A percentile compares a stretch with the other conserved stretches of the same genome.
Conservation (phyloP, 2,329 filamentous ascomycete species). For the Clonostachys sp. region DNA sequence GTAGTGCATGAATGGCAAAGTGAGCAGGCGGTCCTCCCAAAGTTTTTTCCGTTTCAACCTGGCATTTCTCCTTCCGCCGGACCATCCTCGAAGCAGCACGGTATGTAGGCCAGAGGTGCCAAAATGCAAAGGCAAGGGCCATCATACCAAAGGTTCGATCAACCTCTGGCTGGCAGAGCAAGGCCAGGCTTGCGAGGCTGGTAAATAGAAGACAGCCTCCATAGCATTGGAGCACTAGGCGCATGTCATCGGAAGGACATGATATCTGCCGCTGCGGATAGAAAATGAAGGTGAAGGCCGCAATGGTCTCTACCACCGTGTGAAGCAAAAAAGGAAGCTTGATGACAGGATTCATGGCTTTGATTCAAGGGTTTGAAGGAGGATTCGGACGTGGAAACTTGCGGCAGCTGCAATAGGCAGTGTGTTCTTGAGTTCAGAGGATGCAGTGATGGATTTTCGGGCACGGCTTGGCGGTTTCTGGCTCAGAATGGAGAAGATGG, state of each 20-base stretch:
- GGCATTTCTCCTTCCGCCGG: slow-evolving; percentile 6
- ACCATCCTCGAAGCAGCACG: slow-evolving; percentile 31
- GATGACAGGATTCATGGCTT: slow-evolving; percentile 4
- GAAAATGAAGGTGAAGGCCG: slow-evolving; percentile 39
- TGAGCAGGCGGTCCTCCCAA: slow-evolving; percentile 43
- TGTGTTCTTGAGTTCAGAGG: no score
- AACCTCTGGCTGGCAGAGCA: slow-evolving; percentile 20
- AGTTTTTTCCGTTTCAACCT: slow-evolving; percentile 11
- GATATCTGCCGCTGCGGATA: slow-evolving; percentile 34
- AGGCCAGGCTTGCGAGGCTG: slow-evolving; percentile 33
- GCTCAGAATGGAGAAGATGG: no score
- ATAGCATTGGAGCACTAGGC: slow-evolving; percentile 38
- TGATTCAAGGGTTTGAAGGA: background rate
- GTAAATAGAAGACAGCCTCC: slow-evolving; percentile 41
- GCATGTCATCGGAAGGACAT: slow-evolving; percentile 26
- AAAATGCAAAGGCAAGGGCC: slow-evolving; percentile 35
- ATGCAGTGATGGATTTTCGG: no score
- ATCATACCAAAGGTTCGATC: slow-evolving; percentile 23
- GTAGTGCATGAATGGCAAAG: slow-evolving; percentile 31
- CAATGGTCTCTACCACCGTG: slow-evolving; percentile 31
- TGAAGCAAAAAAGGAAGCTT: slow-evolving; percentile 30
- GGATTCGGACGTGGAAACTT: no score
- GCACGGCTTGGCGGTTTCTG: no score
- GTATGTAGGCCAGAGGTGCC: slow-evolving; percentile 42
- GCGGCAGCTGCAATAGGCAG: no score